Evolutionary conservation across 345 rosid species (phyloP).

Genomic region (Salix caprea): DNA sequence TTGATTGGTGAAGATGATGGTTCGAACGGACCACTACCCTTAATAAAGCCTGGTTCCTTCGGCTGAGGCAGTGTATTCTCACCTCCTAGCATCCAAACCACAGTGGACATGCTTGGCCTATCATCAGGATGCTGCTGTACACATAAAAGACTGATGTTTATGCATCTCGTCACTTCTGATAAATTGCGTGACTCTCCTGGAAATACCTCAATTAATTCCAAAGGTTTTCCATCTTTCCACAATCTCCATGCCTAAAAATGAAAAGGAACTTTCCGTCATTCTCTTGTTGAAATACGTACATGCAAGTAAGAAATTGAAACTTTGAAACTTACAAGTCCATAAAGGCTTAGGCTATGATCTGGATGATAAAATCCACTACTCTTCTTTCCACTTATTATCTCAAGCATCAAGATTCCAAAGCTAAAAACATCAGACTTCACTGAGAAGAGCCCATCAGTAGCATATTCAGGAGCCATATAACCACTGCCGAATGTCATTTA

Average conservation of each 20-base stretch:
- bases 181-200: not conserved
- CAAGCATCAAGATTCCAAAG: not conserved
- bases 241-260: not conserved
- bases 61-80: not conserved
- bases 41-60: not conserved
- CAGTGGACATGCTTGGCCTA: too few relatives aligned
- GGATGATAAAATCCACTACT: not conserved
- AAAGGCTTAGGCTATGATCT: not conserved
- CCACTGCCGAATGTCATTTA: not conserved
- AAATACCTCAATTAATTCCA: not conserved
- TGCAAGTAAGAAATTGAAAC: not conserved
- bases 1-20: not conserved
- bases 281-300: too few relatives aligned
- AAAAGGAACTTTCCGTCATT: too few relatives aligned
- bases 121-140: too few relatives aligned
- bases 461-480: not conserved
- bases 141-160: too few relatives aligned
- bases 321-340: not conserved
- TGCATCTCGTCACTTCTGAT: too few relatives aligned
- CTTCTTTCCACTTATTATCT: not conserved
- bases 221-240: not conserved
- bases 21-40: not conserved
- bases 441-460: conserved; percentile 1
- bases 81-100: too few relatives aligned
- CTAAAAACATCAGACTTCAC: not conserved